phyloP scores from a whole-genome alignment of 1,284 basidiomycete species.

The Pseudozyma flocculosa region DNA sequence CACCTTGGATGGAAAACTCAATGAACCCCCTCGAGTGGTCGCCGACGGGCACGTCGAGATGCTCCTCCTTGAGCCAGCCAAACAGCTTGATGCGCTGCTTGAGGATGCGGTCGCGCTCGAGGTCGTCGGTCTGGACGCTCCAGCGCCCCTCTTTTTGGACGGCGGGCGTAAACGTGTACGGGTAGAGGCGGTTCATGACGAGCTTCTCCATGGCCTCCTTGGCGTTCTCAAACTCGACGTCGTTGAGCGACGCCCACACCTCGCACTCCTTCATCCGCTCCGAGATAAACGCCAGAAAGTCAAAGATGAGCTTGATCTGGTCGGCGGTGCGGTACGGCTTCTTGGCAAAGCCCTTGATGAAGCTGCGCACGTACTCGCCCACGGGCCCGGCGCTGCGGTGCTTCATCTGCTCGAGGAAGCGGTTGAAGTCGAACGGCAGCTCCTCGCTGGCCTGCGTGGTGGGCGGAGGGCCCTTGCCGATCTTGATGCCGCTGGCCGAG shows the following conservation, averaged over 20 bases:
- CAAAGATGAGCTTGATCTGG: slow-evolving; percentile 57
- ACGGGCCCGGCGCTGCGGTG: slow-evolving; percentile 52
- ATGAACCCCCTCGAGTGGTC: slow-evolving; percentile 72
- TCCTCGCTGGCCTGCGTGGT: slow-evolving; percentile 41
- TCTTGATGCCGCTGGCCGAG: slow-evolving; percentile 17
- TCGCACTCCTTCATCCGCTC: slow-evolving; percentile 49
- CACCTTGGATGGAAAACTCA: slow-evolving; percentile 88
- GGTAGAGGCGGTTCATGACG: slow-evolving; percentile 94
- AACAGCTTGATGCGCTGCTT: slow-evolving; percentile 88
- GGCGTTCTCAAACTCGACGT: slow-evolving; percentile 90
- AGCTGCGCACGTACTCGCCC: slow-evolving; percentile 55
- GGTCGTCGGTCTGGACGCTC: slow-evolving; percentile 74
- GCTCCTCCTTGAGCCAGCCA: slow-evolving; percentile 82
- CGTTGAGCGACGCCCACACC: slow-evolving; percentile 59
- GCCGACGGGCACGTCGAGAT: slow-evolving; percentile 68
- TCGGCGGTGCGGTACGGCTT: slow-evolving; percentile 55
- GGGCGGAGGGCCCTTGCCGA: slow-evolving; percentile 48
- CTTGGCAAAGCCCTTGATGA: slow-evolving; percentile 56
- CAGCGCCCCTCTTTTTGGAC: slow-evolving; percentile 52
- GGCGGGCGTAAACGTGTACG: slow-evolving; percentile 54
- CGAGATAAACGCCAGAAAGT: slow-evolving; percentile 57
- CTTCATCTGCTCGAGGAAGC: slow-evolving; percentile 58
- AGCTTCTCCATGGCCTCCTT: slow-evolving; percentile 99
- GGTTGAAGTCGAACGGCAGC: slow-evolving; percentile 55
- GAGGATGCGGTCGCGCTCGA: slow-evolving; percentile 88